Conservation (phyloP, 768 basidiomycete genomes). For the Tephrocybe sp. region DNA sequence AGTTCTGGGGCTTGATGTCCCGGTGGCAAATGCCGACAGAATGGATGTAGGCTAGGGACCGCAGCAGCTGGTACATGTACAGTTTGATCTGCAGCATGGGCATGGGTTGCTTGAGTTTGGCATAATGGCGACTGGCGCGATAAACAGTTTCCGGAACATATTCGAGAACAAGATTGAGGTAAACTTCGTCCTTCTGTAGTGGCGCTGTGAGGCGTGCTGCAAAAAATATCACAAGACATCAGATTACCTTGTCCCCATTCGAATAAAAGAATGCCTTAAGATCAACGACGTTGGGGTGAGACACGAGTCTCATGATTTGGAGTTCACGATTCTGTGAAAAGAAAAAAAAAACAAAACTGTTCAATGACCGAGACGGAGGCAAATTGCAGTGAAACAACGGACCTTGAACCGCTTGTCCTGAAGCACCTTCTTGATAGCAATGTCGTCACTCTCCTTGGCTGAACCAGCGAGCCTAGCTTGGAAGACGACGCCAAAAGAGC, state of each 20-base stretch:
- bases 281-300: conserved; percentile 97
- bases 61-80: conserved; percentile 99
- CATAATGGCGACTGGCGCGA: conserved; percentile 97
- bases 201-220: conserved; percentile 13
- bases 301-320: conserved; percentile 97
- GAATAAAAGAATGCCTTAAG: conserved; percentile 99
- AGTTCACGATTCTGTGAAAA: conserved; percentile 89
- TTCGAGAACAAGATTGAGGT: conserved; percentile 98
- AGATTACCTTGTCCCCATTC: conserved; percentile 92
- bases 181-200: conserved; percentile 96
- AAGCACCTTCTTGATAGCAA: conserved; percentile 99
- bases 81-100: conserved; percentile 99
- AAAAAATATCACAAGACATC: conserved; percentile 10
- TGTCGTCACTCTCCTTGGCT: conserved; percentile 72
- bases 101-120: conserved; percentile 99
- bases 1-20: conserved; percentile 99
- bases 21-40: conserved; percentile 99
- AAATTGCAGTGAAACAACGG: conserved; percentile 29
- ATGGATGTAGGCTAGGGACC: conserved; percentile 98
- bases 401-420: conserved; percentile 99
- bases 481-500: conserved; percentile 98
- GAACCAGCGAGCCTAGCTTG: conserved; percentile 83
- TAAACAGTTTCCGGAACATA: conserved; percentile 99
- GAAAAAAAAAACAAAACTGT: conserved; percentile 3
- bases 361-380: conserved; percentile 3